Evolutionary conservation across 2,329 filamentous ascomycete species (phyloP), one percentile per base, ranked within the genome.

Genomic region (Cladosporium velox): DNA sequence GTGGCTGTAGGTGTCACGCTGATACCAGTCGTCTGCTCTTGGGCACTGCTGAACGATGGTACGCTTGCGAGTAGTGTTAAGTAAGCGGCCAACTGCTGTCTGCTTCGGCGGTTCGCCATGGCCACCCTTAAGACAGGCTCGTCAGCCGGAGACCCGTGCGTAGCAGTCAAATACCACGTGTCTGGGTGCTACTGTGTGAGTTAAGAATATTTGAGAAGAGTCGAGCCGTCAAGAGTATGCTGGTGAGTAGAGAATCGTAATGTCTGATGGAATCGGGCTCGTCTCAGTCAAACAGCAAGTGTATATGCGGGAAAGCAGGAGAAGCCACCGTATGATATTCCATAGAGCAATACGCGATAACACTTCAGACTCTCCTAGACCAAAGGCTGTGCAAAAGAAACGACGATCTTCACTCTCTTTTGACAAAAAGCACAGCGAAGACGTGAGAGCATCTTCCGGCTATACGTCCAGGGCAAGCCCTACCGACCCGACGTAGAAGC

Each of bases 401-500:
- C 35, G 59, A 52, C 28, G 59, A 62, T 62, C 59, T 11, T 38
- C 30, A 18, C 47, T 52, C 44, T 38, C 21, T 38, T 18, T 12
- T 14, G 28, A 30, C n/a, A 28, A 21, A 34, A 52, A 54, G 30
- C 30, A 47, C 41, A 35, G 21, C 30, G 34, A 38, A 52, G n/a
- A 47, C 15, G 51, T 26, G 30, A 41, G 47, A 52, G 47, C n/a
- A 62, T 52, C 59, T 54, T 18, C 15, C 59, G 59, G 59, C 59
- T 62, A 62, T n/a, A 34, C 26, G 6, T 47, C 30, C 21, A 62
- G 15, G 59, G 59, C 12, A 62, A 41, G 21, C 59, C 59, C 24
- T 62, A 62, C 59, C 59, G 59, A 62, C 44, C 47, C 44, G 21
- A 34, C 59, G 30, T 47, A 32, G 47, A 54, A 52, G n/a, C 18